These are phyloP conservation scores for Ottelia alismoides DNA, from an alignment of 106 monocot species.

Conservation along the genomic window DNA sequence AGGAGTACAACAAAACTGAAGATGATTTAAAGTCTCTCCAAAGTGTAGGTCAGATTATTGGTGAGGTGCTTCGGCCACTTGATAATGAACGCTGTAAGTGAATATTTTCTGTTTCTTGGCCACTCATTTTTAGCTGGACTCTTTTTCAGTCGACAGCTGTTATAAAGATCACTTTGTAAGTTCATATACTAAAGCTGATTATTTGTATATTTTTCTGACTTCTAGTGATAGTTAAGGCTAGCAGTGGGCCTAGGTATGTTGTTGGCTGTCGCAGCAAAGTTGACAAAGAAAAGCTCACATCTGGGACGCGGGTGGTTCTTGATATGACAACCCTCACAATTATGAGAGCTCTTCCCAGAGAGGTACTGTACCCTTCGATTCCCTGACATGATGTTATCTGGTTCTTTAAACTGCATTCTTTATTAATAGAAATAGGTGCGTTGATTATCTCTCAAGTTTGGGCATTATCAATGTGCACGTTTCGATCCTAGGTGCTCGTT, in stretches of 20 bases:
- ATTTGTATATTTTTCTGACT: no score
- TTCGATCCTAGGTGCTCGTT: no score
- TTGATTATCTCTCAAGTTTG: no score
- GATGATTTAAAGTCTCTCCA: slow-evolving; percentile 81
- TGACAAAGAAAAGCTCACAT: slow-evolving; percentile 82
- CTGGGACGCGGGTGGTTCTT: slow-evolving; percentile 96
- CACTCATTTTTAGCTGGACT: slow-evolving; percentile 6
- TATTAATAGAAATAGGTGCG: no score
- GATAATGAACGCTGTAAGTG: slow-evolving; percentile 75
- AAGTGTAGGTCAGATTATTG: slow-evolving; percentile 83
- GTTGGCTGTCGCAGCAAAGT: slow-evolving; percentile 98
- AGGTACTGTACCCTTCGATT: slow-evolving; percentile 33
- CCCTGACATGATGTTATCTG: neutral
- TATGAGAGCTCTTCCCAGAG: slow-evolving; percentile 91
- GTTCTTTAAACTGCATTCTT: neutral
- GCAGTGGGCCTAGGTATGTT: slow-evolving; percentile 99
- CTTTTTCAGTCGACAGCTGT: no score
- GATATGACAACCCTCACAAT: slow-evolving; percentile 99
- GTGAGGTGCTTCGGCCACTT: slow-evolving; percentile 81
- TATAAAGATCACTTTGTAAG: no score
- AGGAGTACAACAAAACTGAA: slow-evolving; percentile 68
- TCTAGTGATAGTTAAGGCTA: slow-evolving; percentile 95
- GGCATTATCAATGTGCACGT: no score
- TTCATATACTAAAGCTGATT: no score
- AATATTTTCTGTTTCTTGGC: no score